phyloP scores from a whole-genome alignment of 2,329 filamentous ascomycete species.

The Fonsecaea monophora region DNA sequence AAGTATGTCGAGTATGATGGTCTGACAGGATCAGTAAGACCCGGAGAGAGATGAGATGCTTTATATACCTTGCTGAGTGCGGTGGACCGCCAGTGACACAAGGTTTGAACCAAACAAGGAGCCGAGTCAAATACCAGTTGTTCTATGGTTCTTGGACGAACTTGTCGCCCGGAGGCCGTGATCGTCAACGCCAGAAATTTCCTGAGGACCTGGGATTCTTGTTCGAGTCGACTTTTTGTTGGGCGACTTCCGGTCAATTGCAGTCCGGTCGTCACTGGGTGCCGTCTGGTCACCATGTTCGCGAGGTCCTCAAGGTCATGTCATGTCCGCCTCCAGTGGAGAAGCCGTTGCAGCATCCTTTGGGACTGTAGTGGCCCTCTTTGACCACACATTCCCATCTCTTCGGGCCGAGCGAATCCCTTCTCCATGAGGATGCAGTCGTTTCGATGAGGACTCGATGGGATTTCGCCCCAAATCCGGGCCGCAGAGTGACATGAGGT shows the following conservation, averaged over 20 bases:
- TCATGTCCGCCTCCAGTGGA: too few species aligned
- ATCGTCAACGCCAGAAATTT: neutral
- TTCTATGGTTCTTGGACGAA: neutral
- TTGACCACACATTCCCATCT: too few species aligned
- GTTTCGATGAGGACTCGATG: too few species aligned
- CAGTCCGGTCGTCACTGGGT: neutral
- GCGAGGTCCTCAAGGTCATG: neutral
- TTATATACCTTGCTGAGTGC: neutral
- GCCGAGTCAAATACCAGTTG: neutral
- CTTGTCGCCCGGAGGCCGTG: neutral
- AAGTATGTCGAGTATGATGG: neutral
- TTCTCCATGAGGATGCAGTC: too few species aligned
- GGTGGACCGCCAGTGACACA: neutral
- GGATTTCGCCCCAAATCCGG: too few species aligned
- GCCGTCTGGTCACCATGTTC: neutral
- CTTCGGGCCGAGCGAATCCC: too few species aligned
- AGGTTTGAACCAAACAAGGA: neutral
- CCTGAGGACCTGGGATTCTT: neutral
- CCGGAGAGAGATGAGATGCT: neutral
- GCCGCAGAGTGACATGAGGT: too few species aligned
- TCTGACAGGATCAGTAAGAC: neutral
- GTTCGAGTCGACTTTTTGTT: neutral
- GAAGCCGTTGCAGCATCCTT: too few species aligned
- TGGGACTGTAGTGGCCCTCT: too few species aligned
- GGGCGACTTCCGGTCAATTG: neutral